phyloP scores from a whole-genome alignment of 805 yeast genomes.

The Nakazawaea sp. region DNA sequence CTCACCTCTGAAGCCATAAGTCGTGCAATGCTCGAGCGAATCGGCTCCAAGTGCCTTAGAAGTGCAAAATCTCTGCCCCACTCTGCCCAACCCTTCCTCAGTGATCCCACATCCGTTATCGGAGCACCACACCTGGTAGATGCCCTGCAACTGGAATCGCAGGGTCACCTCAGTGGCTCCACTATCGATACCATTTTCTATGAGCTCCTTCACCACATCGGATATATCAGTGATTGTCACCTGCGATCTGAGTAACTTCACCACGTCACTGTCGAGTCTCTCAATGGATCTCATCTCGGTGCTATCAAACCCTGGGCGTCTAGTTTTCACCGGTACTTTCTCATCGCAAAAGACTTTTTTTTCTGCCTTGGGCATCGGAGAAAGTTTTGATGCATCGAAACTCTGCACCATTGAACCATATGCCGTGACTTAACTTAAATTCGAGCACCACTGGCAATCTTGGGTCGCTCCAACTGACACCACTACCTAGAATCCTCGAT shows the following conservation, averaged over 20 bases:
- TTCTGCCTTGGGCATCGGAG: too few species aligned
- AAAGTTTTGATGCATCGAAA: too few species aligned
- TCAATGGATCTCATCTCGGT: background rate
- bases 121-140: constrained; percentile 29
- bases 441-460: too few species aligned
- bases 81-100: constrained; percentile 33
- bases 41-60: constrained; percentile 39
- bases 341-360: too few species aligned
- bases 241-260: constrained; percentile 16
- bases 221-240: constrained; percentile 26
- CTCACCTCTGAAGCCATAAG: constrained; percentile 72
- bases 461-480: too few species aligned
- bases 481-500: too few species aligned
- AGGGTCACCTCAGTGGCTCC: constrained; percentile 32
- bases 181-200: constrained; percentile 53
- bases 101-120: constrained; percentile 75
- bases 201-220: constrained; percentile 40
- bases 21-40: constrained; percentile 29
- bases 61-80: constrained; percentile 47
- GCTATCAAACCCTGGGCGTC: too few species aligned
- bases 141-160: constrained; percentile 18
- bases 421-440: too few species aligned
- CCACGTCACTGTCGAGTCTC: constrained; percentile 1
- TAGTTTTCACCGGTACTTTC: too few species aligned
- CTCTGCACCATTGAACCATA: too few species aligned